Evolutionary conservation across 352 stramenopile species (phyloP), one percentile per base, ranked within the genome.

Genomic region (Phytophthora cactorum): DNA sequence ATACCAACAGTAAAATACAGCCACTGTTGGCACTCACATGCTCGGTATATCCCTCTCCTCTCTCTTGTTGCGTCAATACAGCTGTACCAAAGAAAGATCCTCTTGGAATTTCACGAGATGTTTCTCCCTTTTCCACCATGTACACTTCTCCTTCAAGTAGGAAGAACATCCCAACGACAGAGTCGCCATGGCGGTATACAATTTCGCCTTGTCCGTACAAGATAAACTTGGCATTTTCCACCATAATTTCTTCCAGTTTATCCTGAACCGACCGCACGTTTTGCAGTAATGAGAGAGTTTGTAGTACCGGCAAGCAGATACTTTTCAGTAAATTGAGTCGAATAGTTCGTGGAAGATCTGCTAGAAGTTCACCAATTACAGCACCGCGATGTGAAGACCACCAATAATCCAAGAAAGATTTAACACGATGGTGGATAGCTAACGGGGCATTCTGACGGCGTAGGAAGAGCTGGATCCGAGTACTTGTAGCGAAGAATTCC

Each of bases 391-490:
- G 82, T 0, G 78, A 79, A 1, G 77, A 86, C 82, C 82, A 90
- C 82, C 82, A 90, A 60, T 88, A 90, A 52, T 90, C 82, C 12
- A 90, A 55, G 51, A 89, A 90, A 0, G 82, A 74, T 36, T 88
- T 82, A 1, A 88, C 79, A 2, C 82, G 79, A 6, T 82, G 73
- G n/a, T 87, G 69, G 31, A 90, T 76, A 1, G 60, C 60, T 8
- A 79, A 44, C 11, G 82, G 78, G 0, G 78, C 79, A 10, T 78
- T 87, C 41, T 90, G 82, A 0, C 78, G 73, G 2, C 71, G 68
- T 5, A 90, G 43, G 49, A 90, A 90, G 17, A 77, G 72, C 41
- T 88, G 75, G 49, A 90, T 89, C 14, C 76, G 55, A 0, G 79
- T 81, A 0, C 79, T 79, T 0, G 70, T 87, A 0, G 72, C 68